These are phyloP conservation scores for Phalaenopsis equestris DNA, from an alignment of 106 monocot species.

Conservation along the genomic window DNA sequence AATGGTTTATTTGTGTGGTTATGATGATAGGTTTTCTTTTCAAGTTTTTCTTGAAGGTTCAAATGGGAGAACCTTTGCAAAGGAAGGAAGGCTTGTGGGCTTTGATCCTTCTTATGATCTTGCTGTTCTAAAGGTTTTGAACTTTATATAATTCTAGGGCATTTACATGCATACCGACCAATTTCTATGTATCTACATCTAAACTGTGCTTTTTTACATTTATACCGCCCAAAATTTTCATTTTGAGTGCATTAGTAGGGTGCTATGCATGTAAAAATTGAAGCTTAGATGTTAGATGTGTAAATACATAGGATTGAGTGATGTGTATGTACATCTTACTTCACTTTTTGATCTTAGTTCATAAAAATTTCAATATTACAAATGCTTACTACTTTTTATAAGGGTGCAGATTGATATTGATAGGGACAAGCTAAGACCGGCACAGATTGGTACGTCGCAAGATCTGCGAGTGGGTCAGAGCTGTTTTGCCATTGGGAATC, in stretches of 20 bases:
- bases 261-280: no score
- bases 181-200: no score
- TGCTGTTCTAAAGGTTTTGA: slow-evolving; percentile 73
- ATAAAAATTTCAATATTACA: neutral
- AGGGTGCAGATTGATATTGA: slow-evolving; percentile 57
- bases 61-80: slow-evolving; percentile 41
- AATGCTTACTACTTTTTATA: neutral
- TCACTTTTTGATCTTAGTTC: neutral
- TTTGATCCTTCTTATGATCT: slow-evolving; percentile 82
- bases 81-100: slow-evolving; percentile 73
- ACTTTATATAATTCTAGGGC: neutral
- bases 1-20: neutral
- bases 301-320: no score
- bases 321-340: no score
- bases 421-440: slow-evolving; percentile 55
- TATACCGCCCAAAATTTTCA: no score
- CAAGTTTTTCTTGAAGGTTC: slow-evolving; percentile 64
- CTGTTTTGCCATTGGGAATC: slow-evolving; percentile 94
- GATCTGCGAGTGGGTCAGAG: slow-evolving; percentile 76
- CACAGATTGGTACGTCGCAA: slow-evolving; percentile 56
- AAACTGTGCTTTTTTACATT: no score
- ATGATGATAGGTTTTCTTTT: slow-evolving; percentile 1
- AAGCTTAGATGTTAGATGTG: no score
- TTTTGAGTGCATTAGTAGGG: no score
- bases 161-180: no score